Evolutionary conservation across 345 rosid genomes (phyloP).

Genomic region (Luvunga scandens): DNA sequence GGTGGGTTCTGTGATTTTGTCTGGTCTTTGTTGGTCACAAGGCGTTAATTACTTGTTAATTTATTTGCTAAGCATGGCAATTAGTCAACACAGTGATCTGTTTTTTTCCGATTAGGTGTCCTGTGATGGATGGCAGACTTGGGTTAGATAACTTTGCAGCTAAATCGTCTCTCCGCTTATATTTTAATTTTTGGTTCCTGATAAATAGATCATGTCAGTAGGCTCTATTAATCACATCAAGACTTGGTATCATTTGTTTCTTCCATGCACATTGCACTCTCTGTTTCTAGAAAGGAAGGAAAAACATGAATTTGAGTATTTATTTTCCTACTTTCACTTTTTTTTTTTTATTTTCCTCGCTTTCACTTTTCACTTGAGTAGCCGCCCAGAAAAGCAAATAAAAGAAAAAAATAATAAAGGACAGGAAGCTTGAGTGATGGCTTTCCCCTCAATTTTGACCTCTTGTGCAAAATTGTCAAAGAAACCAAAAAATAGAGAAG

Average conservation of each 20-base stretch:
- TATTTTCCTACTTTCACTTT: too few species aligned
- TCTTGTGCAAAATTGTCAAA: too few species aligned
- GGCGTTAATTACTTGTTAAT: background rate
- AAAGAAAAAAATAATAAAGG: too few species aligned
- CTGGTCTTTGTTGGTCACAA: background rate
- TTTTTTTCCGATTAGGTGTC: conserved; percentile 12
- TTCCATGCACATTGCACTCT: background rate
- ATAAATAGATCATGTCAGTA: background rate
- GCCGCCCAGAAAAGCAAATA: too few species aligned
- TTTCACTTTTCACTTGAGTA: too few species aligned
- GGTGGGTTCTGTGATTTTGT: background rate
- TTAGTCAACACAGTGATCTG: conserved; percentile 5
- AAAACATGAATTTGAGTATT: background rate
- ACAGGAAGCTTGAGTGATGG: too few species aligned
- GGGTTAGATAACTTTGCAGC: background rate
- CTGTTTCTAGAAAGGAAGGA: background rate
- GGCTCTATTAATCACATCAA: background rate
- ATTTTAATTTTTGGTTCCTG: background rate
- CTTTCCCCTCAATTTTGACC: too few species aligned
- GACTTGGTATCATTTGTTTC: background rate
- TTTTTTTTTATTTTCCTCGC: too few species aligned
- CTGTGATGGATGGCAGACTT: background rate
- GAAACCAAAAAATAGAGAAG: too few species aligned
- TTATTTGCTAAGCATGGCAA: background rate
- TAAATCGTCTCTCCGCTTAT: background rate